phyloP scores from a whole-genome alignment of 1,284 basidiomycete species.

The Cystobasidium pallidum region DNA sequence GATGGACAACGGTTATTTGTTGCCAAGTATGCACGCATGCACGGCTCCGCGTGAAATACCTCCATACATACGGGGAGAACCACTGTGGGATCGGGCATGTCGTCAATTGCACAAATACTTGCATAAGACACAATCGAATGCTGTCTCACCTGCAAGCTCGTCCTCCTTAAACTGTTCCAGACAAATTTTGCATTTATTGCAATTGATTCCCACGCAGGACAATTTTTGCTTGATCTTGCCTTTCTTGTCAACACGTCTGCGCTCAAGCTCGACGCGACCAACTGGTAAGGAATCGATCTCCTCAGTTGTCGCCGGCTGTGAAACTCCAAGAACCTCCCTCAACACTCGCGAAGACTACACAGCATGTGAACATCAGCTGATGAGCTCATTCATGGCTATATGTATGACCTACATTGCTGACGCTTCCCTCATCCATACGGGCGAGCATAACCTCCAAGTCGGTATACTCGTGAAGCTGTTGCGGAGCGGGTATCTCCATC shows the following conservation, averaged over 20 bases:
- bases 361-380: not conserved
- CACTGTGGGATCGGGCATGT: slow-evolving; percentile 5
- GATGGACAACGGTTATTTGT: slow-evolving; percentile 39
- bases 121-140: not conserved
- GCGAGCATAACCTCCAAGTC: slow-evolving; percentile 35
- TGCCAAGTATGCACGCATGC: slow-evolving; percentile 31
- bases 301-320: slow-evolving; percentile 42
- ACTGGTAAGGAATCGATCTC: slow-evolving; percentile 50
- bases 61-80: slow-evolving; percentile 41
- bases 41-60: slow-evolving; percentile 43
- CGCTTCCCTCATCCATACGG: slow-evolving; percentile 3
- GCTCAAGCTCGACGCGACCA: slow-evolving; percentile 51
- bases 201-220: slow-evolving; percentile 50
- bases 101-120: not conserved
- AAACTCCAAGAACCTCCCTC: slow-evolving; percentile 50
- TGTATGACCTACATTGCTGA: not conserved
- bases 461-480: slow-evolving; percentile 12
- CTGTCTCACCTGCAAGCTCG: slow-evolving; percentile 36
- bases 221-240: slow-evolving; percentile 52
- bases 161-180: slow-evolving; percentile 44
- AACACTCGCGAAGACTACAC: slow-evolving; percentile 38
- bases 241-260: slow-evolving; percentile 50
- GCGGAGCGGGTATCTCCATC: not conserved
- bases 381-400: not conserved
- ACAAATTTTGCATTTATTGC: slow-evolving; percentile 45